phyloP scores from a whole-genome alignment of 805 yeast species.

The Scheffersomyces ergatensis region DNA sequence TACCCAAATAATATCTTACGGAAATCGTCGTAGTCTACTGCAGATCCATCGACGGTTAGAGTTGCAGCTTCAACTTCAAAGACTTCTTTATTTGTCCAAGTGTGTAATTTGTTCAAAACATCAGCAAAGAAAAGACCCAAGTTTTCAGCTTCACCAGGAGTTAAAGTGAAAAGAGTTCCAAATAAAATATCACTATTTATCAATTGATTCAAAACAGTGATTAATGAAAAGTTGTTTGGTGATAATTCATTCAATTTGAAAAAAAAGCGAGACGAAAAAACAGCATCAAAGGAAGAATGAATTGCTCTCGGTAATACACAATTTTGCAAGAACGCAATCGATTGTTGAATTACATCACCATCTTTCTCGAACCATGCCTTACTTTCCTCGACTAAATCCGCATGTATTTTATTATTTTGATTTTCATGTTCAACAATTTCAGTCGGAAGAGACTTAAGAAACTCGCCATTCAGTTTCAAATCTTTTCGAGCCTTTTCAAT shows the following conservation, averaged over 20 bases:
- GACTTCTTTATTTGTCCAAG: slow-evolving; percentile 34
- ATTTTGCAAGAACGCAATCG: slow-evolving; percentile 46
- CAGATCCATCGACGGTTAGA: slow-evolving; percentile 14
- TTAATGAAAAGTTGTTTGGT: slow-evolving; percentile 34
- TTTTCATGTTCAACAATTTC: slow-evolving; percentile 46
- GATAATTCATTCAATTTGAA: slow-evolving; percentile 43
- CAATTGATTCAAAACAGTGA: slow-evolving; percentile 42
- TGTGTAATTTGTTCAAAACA: slow-evolving; percentile 46
- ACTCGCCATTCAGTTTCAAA: slow-evolving; percentile 19
- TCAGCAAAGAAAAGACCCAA: slow-evolving; percentile 71
- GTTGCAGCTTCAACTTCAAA: slow-evolving; percentile 23
- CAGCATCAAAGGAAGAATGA: slow-evolving; percentile 82
- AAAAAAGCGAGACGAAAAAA: slow-evolving; percentile 62
- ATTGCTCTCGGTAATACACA: slow-evolving; percentile 76
- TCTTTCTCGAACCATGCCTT: slow-evolving; percentile 37
- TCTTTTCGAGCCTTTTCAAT: slow-evolving; percentile 23
- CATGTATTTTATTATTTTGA: slow-evolving; percentile 30
- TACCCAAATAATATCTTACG: slow-evolving; percentile 48
- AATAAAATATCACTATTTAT: slow-evolving; percentile 48
- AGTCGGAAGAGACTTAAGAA: slow-evolving; percentile 23
- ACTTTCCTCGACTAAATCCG: slow-evolving; percentile 25
- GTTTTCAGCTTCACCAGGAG: slow-evolving; percentile 78
- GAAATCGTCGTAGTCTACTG: slow-evolving; percentile 27
- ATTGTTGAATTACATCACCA: slow-evolving; percentile 8
- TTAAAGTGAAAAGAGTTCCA: slow-evolving; percentile 64